Conservation (phyloP, 345 rosid species). For the Brassica carinata region DNA sequence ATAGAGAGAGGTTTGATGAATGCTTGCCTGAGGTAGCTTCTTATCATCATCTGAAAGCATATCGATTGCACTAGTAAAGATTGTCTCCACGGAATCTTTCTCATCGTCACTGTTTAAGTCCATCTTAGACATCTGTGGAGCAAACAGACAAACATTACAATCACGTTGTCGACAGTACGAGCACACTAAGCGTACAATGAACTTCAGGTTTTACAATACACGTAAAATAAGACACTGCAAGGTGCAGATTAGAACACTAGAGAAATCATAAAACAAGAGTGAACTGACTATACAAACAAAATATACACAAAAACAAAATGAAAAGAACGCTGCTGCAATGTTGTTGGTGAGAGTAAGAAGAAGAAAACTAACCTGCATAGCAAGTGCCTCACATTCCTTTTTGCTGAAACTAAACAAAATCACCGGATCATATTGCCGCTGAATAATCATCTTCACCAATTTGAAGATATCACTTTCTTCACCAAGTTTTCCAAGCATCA, state of each 20-base stretch:
- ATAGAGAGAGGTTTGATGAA: slow-evolving; percentile 27
- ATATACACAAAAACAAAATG: neutral
- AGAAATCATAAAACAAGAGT: neutral
- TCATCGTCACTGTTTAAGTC: slow-evolving; percentile 89
- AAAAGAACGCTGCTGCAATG: neutral
- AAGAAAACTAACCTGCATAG: slow-evolving; percentile 77
- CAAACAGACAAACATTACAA: slow-evolving; percentile 1
- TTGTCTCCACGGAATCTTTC: slow-evolving; percentile 77
- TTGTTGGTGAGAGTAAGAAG: neutral
- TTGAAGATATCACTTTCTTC: slow-evolving; percentile 98
- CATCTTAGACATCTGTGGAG: slow-evolving; percentile 87
- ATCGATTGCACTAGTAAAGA: slow-evolving; percentile 96
- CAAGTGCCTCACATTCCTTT: slow-evolving; percentile 96
- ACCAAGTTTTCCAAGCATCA: slow-evolving; percentile 70
- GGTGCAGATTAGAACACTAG: neutral
- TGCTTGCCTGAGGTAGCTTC: slow-evolving; percentile 97
- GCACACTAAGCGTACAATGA: neutral
- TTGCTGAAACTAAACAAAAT: slow-evolving; percentile 97
- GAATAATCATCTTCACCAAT: slow-evolving; percentile 97
- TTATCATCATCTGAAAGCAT: slow-evolving; percentile 98
- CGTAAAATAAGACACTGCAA: slow-evolving; percentile 7
- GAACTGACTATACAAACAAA: neutral
- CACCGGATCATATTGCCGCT: slow-evolving; percentile 95
- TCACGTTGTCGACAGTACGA: neutral
- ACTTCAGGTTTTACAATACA: neutral